Conservation (phyloP, 2,329 filamentous ascomycete species). For the Arthrobotrys sphaeroides region DNA sequence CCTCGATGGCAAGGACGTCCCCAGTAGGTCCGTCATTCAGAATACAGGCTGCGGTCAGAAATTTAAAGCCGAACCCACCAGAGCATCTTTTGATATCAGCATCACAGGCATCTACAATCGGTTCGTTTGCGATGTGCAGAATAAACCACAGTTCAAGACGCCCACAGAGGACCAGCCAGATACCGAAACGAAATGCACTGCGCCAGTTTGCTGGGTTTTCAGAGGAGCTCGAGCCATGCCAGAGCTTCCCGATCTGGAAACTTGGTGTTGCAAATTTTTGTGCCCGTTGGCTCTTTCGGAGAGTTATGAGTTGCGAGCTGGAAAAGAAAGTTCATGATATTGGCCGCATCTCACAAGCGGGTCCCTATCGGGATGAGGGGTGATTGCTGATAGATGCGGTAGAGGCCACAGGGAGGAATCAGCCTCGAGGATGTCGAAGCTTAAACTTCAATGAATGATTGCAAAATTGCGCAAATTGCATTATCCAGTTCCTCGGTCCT, state of each 20-base stretch:
- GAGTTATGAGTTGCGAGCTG: slow-evolving; percentile 50
- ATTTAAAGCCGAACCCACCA: slow-evolving; percentile 14
- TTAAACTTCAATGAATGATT: slow-evolving; percentile 34
- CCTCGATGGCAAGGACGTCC: slow-evolving; percentile 25
- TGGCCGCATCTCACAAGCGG: slow-evolving; percentile 10
- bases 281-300: slow-evolving; percentile 51
- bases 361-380: slow-evolving; percentile 19
- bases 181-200: slow-evolving; percentile 33
- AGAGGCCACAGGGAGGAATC: slow-evolving; percentile 1
- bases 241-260: slow-evolving; percentile 54
- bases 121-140: slow-evolving; percentile 9
- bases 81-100: slow-evolving; percentile 27
- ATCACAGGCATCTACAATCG: slow-evolving; percentile 30
- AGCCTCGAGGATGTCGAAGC: slow-evolving; percentile 19
- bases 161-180: slow-evolving; percentile 15
- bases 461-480: slow-evolving; percentile 49
- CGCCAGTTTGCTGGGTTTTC: slow-evolving; percentile 48
- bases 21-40: slow-evolving; percentile 32
- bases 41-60: slow-evolving; percentile 8
- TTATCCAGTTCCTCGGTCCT: slow-evolving; percentile 44
- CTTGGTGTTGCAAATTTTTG: slow-evolving; percentile 53
- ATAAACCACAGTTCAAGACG: slow-evolving; percentile 16
- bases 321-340: slow-evolving; percentile 33
- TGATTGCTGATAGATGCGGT: slow-evolving; percentile 11
- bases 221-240: slow-evolving; percentile 32